Conservation (phyloP, 345 rosid genomes). For the Citrus unshiu region DNA sequence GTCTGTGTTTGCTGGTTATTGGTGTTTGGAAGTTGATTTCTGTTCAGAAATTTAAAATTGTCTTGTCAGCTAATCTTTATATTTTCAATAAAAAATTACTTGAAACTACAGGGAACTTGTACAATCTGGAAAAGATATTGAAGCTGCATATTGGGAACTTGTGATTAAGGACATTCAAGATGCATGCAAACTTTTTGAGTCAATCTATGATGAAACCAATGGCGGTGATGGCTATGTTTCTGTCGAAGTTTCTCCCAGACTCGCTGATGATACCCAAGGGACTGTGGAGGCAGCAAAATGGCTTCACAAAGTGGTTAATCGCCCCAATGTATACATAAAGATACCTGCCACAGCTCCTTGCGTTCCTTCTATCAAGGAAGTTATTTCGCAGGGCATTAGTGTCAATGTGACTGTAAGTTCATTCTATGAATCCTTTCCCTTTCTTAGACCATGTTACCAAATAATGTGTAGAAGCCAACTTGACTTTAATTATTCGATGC, state of each 20-base stretch:
- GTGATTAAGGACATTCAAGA: constrained; percentile 97
- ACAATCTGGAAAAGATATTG: constrained; percentile 85
- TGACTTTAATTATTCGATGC: neutral
- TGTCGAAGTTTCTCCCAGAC: constrained; percentile 95
- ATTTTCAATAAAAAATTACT: neutral
- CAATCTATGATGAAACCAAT: constrained; percentile 85
- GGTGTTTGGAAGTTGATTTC: neutral
- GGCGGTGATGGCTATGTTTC: constrained; percentile 96
- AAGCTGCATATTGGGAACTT: constrained; percentile 93
- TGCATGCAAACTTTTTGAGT: constrained; percentile 95
- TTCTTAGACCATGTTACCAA: neutral
- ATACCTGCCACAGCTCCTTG: constrained; percentile 96
- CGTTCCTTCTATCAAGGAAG: constrained; percentile 88
- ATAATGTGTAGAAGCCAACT: neutral
- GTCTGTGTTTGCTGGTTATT: neutral
- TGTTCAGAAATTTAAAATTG: neutral
- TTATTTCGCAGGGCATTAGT: constrained; percentile 79
- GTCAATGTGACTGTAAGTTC: constrained; percentile 92
- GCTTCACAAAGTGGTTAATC: constrained; percentile 80
- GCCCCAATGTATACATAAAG: constrained; percentile 89
- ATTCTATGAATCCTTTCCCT: neutral
- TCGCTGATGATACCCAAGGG: constrained; percentile 84
- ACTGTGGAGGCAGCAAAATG: constrained; percentile 89
- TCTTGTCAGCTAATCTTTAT: neutral
- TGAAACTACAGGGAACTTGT: constrained; percentile 66